Conservation (phyloP, 2,329 filamentous ascomycete species). For the Metarhizium robertsii region DNA sequence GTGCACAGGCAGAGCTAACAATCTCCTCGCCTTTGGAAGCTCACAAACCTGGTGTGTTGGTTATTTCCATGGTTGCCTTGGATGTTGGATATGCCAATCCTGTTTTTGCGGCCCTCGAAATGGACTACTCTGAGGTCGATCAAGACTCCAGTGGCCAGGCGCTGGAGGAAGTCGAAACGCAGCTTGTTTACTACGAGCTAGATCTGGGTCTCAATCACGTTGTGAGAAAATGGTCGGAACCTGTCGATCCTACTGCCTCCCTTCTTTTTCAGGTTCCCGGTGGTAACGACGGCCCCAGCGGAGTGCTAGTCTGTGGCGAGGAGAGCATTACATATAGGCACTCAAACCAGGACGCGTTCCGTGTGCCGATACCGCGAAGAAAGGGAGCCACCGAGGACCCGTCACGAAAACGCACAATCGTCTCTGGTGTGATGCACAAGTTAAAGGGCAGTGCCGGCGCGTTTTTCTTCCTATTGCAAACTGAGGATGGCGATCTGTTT, state of each 20-base stretch:
- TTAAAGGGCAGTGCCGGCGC: constrained; percentile 72
- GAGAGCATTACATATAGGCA: constrained; percentile 97
- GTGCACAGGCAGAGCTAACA: constrained; percentile 86
- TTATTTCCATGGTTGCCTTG: constrained; percentile 77
- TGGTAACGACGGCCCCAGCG: constrained; percentile 85
- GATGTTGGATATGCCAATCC: constrained; percentile 97
- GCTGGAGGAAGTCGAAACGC: constrained; percentile 73
- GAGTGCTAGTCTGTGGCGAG: constrained; percentile 88
- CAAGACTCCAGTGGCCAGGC: constrained; percentile 83
- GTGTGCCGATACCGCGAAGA: constrained; percentile 80
- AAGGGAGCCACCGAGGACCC: constrained; percentile 87
- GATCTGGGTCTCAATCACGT: constrained; percentile 96
- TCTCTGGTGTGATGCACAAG: constrained; percentile 94
- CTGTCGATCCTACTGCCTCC: constrained; percentile 81
- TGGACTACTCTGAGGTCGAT: constrained; percentile 86
- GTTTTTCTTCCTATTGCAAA: constrained; percentile 95
- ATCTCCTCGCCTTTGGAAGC: constrained; percentile 97
- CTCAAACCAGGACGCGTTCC: constrained; percentile 83
- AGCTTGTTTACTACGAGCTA: constrained; percentile 93
- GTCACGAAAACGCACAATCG: constrained; percentile 76
- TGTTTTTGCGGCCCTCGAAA: constrained; percentile 88
- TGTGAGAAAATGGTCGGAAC: constrained; percentile 90
- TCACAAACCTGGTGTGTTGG: constrained; percentile 83
- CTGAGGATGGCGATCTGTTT: constrained; percentile 96
- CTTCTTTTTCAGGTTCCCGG: constrained; percentile 93